These are phyloP conservation scores for Coemansia sp. DNA, from an alignment of 192 early-diverging fungal species.

Conservation along the genomic window DNA sequence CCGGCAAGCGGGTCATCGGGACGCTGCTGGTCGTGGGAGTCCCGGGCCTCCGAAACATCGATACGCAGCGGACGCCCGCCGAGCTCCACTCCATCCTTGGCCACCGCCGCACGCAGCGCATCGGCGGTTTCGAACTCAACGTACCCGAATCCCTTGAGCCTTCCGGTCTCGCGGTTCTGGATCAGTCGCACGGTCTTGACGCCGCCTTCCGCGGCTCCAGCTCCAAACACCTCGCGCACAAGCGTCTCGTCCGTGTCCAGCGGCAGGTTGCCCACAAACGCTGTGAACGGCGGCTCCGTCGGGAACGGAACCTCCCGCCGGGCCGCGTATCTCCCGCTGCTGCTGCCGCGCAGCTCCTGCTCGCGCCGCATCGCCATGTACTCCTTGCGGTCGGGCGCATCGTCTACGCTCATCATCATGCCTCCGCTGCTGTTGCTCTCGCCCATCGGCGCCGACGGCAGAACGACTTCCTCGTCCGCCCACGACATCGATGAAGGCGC, in stretches of 20 bases:
- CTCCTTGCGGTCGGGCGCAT: constrained; percentile 36
- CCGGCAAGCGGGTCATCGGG: constrained; percentile 17
- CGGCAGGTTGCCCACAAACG: constrained; percentile 89
- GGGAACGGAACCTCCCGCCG: constrained; percentile 62
- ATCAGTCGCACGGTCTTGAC: constrained; percentile 80
- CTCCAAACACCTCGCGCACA: constrained; percentile 72
- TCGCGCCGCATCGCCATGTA: constrained; percentile 12
- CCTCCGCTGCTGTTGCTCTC: neutral
- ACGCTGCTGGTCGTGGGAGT: neutral
- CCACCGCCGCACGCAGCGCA: constrained; percentile 78
- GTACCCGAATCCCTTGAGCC: constrained; percentile 94
- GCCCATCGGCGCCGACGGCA: constrained; percentile 76
- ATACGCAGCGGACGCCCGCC: constrained; percentile 75
- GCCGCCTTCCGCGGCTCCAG: constrained; percentile 66
- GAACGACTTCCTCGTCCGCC: constrained; percentile 91
- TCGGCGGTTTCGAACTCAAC: constrained; percentile 90
- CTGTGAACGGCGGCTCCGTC: constrained; percentile 84
- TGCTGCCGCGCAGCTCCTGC: neutral
- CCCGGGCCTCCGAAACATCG: constrained; percentile 83
- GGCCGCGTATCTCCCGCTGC: no score
- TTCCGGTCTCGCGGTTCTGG: constrained; percentile 73
- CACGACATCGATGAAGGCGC: constrained; percentile 55
- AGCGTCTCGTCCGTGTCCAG: constrained; percentile 79
- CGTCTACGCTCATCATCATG: constrained; percentile 17
- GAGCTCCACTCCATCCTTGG: constrained; percentile 54